These are phyloP conservation scores for Elsinoe batatas DNA, from an alignment of 2,329 filamentous ascomycete genomes.

Conservation along the genomic window DNA sequence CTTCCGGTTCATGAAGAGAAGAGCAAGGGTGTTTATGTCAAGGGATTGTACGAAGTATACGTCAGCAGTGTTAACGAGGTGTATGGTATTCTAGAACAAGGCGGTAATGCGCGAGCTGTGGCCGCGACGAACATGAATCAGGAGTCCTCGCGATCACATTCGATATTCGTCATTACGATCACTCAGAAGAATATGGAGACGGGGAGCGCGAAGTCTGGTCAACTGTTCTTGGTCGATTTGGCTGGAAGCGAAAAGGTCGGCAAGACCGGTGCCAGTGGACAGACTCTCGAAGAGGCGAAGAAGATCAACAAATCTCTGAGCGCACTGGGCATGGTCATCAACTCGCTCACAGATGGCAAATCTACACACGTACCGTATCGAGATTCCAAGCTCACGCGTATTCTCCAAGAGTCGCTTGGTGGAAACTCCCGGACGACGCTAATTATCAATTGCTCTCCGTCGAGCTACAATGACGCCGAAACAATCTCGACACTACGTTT, in stretches of 20 bases:
- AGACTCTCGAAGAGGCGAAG: slow-evolving; percentile 95
- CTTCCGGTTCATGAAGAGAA: slow-evolving; percentile 97
- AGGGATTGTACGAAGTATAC: slow-evolving; percentile 88
- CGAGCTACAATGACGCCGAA: slow-evolving; percentile 94
- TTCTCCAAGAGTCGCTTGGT: slow-evolving; percentile 91
- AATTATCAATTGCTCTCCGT: slow-evolving; percentile 98
- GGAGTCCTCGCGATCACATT: slow-evolving; percentile 95
- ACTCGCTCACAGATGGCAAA: slow-evolving; percentile 92
- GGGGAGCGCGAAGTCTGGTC: slow-evolving; percentile 88
- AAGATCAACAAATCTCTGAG: slow-evolving; percentile 99
- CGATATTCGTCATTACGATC: slow-evolving; percentile 93
- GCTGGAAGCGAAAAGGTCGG: slow-evolving; percentile 97
- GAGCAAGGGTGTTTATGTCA: slow-evolving; percentile 90
- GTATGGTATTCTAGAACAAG: slow-evolving; percentile 90
- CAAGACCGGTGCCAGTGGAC: slow-evolving; percentile 94
- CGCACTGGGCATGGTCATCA: slow-evolving; percentile 98
- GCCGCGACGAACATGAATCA: slow-evolving; percentile 99
- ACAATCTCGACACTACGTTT: slow-evolving; percentile 87
- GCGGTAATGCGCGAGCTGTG: slow-evolving; percentile 80
- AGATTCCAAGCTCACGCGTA: slow-evolving; percentile 95
- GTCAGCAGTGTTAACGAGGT: slow-evolving; percentile 93
- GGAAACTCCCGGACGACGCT: slow-evolving; percentile 97
- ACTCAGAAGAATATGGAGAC: slow-evolving; percentile 97
- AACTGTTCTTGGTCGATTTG: slow-evolving; percentile 94
- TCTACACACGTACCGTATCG: slow-evolving; percentile 92